A percentile compares a stretch with the other conserved stretches of the same genome.
Evolutionary conservation across 257 asterid genomes (phyloP).

Genomic region (Sherardia arvensis): DNA sequence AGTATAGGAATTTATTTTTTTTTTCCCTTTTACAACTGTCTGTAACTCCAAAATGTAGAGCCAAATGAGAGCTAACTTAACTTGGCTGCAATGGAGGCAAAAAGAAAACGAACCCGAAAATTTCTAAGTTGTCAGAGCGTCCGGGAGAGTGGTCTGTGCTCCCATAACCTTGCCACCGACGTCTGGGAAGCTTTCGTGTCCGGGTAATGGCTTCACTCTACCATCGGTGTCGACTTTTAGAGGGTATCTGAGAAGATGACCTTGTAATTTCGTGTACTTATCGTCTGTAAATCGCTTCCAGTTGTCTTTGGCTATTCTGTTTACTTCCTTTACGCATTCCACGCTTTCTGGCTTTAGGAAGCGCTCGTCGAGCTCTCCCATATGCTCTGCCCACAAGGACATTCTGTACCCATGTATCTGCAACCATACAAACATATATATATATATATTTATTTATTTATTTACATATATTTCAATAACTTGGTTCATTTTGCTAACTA

Average conservation of each 20-base stretch:
- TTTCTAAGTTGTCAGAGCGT: conserved; percentile 73
- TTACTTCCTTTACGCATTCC: conserved; percentile 43
- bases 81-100: background rate
- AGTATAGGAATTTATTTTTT: too few species aligned
- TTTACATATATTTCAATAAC: background rate
- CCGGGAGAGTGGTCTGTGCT: conserved; percentile 65
- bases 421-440: too few species aligned
- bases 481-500: background rate
- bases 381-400: conserved; percentile 84
- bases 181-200: conserved; percentile 57
- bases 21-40: background rate
- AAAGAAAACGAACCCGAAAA: background rate
- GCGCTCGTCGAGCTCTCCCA: conserved; percentile 33
- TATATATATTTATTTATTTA: too few species aligned
- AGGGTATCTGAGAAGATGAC: conserved; percentile 72
- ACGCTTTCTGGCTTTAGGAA: conserved; percentile 41
- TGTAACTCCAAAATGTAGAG: background rate
- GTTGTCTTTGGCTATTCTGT: conserved; percentile 51
- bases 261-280: conserved; percentile 42
- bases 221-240: conserved; percentile 36
- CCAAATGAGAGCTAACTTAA: background rate
- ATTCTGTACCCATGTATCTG: conserved; percentile 75
- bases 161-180: conserved; percentile 72
- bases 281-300: conserved; percentile 50
- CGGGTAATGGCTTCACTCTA: conserved; percentile 47